A percentile compares a stretch with the other conserved stretches of the same genome.
Evolutionary conservation across 2,329 filamentous ascomycete genomes (phyloP).

Genomic region (Colletotrichum sidae): DNA sequence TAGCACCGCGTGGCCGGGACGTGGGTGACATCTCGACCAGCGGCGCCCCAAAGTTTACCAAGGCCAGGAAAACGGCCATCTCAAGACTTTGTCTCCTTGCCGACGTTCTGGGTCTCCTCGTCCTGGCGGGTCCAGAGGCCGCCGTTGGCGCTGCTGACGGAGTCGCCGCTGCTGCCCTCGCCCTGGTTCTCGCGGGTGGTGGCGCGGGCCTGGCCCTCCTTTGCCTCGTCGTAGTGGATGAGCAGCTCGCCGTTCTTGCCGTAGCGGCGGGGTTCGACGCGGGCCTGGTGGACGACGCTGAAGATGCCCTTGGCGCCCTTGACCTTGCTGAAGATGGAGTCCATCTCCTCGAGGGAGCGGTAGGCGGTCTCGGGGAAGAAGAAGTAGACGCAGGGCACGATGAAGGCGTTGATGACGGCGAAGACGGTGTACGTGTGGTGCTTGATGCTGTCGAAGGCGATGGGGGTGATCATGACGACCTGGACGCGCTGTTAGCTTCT

Average conservation of each 20-base stretch:
- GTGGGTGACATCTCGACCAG: not conserved
- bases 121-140: conserved; percentile 34
- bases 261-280: conserved; percentile 65
- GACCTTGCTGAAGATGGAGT: conserved; percentile 71
- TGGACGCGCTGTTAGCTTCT: conserved; percentile 30
- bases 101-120: conserved; percentile 34
- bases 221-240: conserved; percentile 56
- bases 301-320: conserved; percentile 50
- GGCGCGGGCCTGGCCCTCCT: conserved; percentile 47
- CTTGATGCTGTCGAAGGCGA: conserved; percentile 67
- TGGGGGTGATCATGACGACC: conserved; percentile 72
- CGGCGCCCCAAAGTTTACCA: not conserved
- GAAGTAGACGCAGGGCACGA: conserved; percentile 68
- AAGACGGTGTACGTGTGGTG: conserved; percentile 75
- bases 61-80: no score
- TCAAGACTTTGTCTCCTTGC: conserved; percentile 23
- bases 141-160: conserved; percentile 25
- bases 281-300: conserved; percentile 50
- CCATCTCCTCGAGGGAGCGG: conserved; percentile 75
- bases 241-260: conserved; percentile 70
- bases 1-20: not conserved
- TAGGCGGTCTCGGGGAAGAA: conserved; percentile 75
- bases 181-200: conserved; percentile 34
- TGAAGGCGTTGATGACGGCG: conserved; percentile 72
- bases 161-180: conserved; percentile 32